Evolutionary conservation across 768 basidiomycete species (phyloP), one percentile per base, ranked within the genome.

Genomic region (Cantharellus cinnabarinus): DNA sequence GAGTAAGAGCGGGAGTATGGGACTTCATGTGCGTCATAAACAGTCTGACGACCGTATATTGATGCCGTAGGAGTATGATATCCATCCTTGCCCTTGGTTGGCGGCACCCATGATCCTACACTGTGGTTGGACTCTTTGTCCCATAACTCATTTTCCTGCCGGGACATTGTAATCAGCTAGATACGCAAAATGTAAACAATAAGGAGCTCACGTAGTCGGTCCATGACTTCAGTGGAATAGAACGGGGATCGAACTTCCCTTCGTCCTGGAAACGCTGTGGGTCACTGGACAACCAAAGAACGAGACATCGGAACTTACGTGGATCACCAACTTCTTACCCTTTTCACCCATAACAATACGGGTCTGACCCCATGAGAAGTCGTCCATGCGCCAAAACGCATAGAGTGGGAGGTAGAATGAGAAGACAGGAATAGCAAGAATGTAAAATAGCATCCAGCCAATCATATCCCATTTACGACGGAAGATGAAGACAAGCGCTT

Each of bases 391-490:
- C 93, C 91, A 98, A 82, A 97, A 94, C 3, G 89, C 91, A 69
- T 90, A 93, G 7, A 95, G 73, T 3, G 90, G 93, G 37, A 97
- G 78, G 73, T 88, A 77, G 77, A 95, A 87, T 4, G 89, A 90
- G 73, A 94, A 95, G 50, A 81, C 78, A 2, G 93, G 93, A 63
- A 97, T 87, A 59, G 94, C 91, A 42, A 91, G 69, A 67, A 98
- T 89, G 71, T 98, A 99, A 73, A 99, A 88, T 39, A 89, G 65
- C 85, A 89, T 89, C 89, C 91, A 94, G 3, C 89, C 90, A 65
- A 97, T 81, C 90, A 97, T 95, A 69, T 97, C 93, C 87, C 93
- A 98, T 69, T 95, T 90, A 63, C 89, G 81, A 55, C 91, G 79
- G 68, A 97, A 74, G 61, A 97, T 72, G 71, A 95, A 98, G 58